Evolutionary conservation across 2,329 filamentous ascomycete species (phyloP).

Genomic region (Falciphora oryzae): DNA sequence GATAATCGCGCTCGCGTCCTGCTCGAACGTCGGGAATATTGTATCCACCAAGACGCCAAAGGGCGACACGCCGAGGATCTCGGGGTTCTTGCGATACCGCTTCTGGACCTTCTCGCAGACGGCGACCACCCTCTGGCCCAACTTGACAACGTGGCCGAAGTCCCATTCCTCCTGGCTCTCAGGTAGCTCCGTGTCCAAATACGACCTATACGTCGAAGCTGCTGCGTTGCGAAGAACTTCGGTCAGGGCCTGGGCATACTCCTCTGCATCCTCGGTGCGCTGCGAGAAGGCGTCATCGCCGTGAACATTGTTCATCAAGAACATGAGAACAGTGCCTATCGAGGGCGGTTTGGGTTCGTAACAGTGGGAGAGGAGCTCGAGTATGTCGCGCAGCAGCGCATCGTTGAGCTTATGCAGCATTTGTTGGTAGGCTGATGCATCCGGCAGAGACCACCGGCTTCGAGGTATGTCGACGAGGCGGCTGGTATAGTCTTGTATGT

Average conservation of each 20-base stretch:
- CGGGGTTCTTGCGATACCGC: conserved; percentile 79
- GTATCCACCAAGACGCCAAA: conserved; percentile 71
- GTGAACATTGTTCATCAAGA: conserved; percentile 73
- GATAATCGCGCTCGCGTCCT: conserved; percentile 81
- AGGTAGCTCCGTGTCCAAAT: conserved; percentile 76
- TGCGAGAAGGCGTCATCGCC: conserved; percentile 70
- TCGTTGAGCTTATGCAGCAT: conserved; percentile 73
- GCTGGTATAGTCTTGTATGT: conserved; percentile 45
- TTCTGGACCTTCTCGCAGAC: conserved; percentile 87
- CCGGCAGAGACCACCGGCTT: conserved; percentile 62
- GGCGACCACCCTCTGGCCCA: conserved; percentile 80
- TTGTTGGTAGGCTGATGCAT: conserved; percentile 67
- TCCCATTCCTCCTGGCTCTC: conserved; percentile 79
- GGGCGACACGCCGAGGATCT: conserved; percentile 70
- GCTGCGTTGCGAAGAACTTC: conserved; percentile 70
- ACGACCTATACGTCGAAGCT: conserved; percentile 69
- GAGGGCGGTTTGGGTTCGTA: conserved; percentile 84
- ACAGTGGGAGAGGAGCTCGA: conserved; percentile 83
- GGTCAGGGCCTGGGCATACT: conserved; percentile 67
- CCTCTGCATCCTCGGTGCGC: conserved; percentile 61
- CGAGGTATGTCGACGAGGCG: conserved; percentile 51
- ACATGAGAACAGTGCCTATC: conserved; percentile 68
- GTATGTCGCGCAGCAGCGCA: conserved; percentile 67
- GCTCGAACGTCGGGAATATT: conserved; percentile 83
- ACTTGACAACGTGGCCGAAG: conserved; percentile 81